A percentile compares a stretch with the other conserved stretches of the same genome.
phyloP scores from a whole-genome alignment of 345 rosid genomes.

The Euclidium syriacum region DNA sequence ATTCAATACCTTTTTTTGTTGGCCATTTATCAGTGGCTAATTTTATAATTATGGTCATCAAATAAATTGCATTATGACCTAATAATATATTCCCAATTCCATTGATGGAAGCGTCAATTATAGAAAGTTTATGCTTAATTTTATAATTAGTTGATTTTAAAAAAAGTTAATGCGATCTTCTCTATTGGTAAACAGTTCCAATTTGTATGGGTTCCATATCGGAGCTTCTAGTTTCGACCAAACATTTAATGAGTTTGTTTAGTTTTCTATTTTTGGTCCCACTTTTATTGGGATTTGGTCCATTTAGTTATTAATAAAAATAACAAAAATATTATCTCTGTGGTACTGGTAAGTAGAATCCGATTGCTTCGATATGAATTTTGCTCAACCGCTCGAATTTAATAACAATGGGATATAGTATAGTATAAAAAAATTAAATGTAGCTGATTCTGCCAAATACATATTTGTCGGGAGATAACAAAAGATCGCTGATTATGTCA shows the following conservation, averaged over 20 bases:
- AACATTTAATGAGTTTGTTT: constrained; percentile 13
- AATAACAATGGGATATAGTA: constrained; percentile 6
- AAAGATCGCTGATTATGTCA: too few species aligned
- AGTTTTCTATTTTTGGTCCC: constrained; percentile 11
- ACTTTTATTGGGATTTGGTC: constrained; percentile 10
- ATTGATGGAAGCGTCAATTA: too few species aligned
- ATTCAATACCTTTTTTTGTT: not conserved
- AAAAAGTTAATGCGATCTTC: not conserved
- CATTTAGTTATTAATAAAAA: not conserved
- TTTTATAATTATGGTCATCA: not conserved
- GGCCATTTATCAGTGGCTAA: constrained; percentile 1
- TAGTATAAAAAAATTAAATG: not conserved
- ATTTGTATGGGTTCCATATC: not conserved
- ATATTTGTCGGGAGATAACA: not conserved
- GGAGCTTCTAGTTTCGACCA: constrained; percentile 14
- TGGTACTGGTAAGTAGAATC: constrained; percentile 29
- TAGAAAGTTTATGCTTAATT: not conserved
- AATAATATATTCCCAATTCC: too few species aligned
- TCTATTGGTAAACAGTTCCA: not conserved
- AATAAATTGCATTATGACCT: not conserved
- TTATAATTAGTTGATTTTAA: not conserved
- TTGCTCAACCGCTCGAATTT: constrained; percentile 26
- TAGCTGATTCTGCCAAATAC: not conserved
- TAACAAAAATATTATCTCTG: constrained; percentile 3
- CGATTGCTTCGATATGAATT: constrained; percentile 19